Evolutionary conservation across 2,329 filamentous ascomycete genomes (phyloP).

Genomic region (Gliomastix tumulicola): DNA sequence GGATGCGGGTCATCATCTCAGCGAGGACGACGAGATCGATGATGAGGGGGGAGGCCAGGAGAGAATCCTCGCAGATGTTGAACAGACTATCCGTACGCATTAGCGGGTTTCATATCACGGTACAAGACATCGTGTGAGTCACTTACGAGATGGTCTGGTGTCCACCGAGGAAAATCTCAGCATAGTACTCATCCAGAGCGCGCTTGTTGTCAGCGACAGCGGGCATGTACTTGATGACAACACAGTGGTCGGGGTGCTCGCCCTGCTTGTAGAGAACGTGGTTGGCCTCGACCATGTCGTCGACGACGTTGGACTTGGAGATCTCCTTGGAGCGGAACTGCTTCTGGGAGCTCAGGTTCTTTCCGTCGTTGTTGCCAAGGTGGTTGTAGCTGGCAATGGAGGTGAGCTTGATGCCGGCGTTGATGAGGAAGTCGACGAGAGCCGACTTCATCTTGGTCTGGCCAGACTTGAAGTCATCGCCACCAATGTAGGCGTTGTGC

Average conservation of each 20-base stretch:
- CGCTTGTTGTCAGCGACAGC: constrained; percentile 99
- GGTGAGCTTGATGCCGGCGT: constrained; percentile 95
- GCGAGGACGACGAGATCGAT: constrained; percentile 90
- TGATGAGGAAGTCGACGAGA: constrained; percentile 97
- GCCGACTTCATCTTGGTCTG: constrained; percentile 99
- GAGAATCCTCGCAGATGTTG: constrained; percentile 98
- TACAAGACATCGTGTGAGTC: too few species aligned
- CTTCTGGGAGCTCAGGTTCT: constrained; percentile 94
- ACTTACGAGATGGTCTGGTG: constrained; percentile 89
- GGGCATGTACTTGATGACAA: constrained; percentile 99
- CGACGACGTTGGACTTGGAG: constrained; percentile 97
- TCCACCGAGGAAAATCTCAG: constrained; percentile 97
- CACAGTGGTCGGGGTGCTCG: constrained; percentile 95
- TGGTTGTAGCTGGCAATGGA: constrained; percentile 99
- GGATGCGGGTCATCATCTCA: constrained; percentile 97
- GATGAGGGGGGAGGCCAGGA: constrained; percentile 91
- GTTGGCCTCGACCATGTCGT: constrained; percentile 99
- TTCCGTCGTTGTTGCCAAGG: constrained; percentile 98
- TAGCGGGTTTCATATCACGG: too few species aligned
- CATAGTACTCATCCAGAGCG: constrained; percentile 97
- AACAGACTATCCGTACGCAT: constrained; percentile 78
- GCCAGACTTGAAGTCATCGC: constrained; percentile 99
- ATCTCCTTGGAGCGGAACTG: constrained; percentile 99
- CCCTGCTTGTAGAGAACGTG: constrained; percentile 79
- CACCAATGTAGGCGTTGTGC: constrained; percentile 85